phyloP scores from a whole-genome alignment of 768 basidiomycete species.

The Pleurotus tuoliensis region DNA sequence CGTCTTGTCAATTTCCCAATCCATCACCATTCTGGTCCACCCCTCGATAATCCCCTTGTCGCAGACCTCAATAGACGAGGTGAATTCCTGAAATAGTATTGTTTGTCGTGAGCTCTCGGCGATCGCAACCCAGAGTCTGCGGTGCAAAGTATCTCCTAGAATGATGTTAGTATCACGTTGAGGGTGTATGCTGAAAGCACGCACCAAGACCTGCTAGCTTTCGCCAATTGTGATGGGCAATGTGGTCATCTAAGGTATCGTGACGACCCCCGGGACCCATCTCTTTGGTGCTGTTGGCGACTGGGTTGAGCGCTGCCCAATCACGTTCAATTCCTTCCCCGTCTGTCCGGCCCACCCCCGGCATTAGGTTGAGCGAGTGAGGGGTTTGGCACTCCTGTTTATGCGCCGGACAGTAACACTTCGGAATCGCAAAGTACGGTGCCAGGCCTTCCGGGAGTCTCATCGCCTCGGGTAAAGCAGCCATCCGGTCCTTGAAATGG shows the following conservation, averaged over 20 bases:
- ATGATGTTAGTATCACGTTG: background rate
- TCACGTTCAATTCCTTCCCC: constrained; percentile 9
- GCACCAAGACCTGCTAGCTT: constrained; percentile 23
- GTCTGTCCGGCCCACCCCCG: constrained; percentile 21
- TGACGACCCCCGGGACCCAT: background rate
- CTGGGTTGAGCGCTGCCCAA: constrained; percentile 2
- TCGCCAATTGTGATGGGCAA: constrained; percentile 22
- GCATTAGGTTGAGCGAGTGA: constrained; percentile 11
- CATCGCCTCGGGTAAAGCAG: background rate
- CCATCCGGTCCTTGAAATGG: background rate
- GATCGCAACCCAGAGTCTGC: background rate
- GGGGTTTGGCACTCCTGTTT: too few relatives aligned
- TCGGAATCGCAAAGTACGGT: constrained; percentile 3
- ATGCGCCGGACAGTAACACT: constrained; percentile 9
- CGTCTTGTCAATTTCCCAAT: too few relatives aligned
- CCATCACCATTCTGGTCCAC: too few relatives aligned
- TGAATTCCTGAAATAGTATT: too few relatives aligned
- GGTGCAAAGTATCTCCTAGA: background rate
- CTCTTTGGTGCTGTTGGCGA: background rate
- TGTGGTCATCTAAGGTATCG: constrained; percentile 29
- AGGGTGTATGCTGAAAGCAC: background rate
- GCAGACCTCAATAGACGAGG: too few relatives aligned
- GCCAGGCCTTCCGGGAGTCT: too few relatives aligned
- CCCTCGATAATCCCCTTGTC: too few relatives aligned
- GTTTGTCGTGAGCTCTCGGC: background rate